A percentile compares a stretch with the other conserved stretches of the same genome.
These are phyloP conservation scores for Aspergillus nomiae DNA, from an alignment of 2,329 filamentous ascomycete genomes.

Conservation along the genomic window DNA sequence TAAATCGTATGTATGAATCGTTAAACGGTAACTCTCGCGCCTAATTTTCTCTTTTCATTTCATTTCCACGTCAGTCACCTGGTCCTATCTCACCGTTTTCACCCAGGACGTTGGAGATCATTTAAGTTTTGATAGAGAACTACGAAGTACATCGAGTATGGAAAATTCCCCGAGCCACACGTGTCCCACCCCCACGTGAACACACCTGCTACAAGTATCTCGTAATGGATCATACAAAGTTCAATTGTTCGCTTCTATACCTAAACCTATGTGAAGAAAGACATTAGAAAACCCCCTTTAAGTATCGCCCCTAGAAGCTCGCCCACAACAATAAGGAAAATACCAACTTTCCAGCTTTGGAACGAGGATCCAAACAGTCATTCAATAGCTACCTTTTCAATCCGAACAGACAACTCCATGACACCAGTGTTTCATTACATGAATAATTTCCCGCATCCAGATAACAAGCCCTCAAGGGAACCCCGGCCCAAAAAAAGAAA, in stretches of 20 bases:
- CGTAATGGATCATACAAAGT: neutral
- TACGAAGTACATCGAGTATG: neutral
- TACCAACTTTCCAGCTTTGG: neutral
- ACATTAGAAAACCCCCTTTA: neutral
- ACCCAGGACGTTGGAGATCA: neutral
- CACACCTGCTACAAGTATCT: neutral
- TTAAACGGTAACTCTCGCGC: neutral
- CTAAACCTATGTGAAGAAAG: neutral
- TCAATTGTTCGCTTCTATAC: conserved; percentile 7
- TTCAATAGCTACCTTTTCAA: conserved; percentile 14
- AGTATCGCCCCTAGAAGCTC: neutral
- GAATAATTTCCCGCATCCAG: conserved; percentile 7
- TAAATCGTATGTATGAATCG: neutral
- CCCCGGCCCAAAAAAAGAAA: neutral
- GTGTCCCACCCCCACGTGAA: neutral
- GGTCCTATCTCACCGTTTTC: neutral
- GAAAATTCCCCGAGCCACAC: neutral
- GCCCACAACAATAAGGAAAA: neutral
- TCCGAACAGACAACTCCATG: conserved; percentile 6
- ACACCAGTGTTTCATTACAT: conserved; percentile 16
- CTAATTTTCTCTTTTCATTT: neutral
- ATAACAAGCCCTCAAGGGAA: conserved; percentile 1
- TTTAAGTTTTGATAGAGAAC: neutral
- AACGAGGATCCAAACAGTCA: neutral
- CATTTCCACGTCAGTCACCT: neutral